Evolutionary conservation across 1,284 basidiomycete species (phyloP), one percentile per base, ranked within the genome.

Genomic region (Boletus semigastroideus): DNA sequence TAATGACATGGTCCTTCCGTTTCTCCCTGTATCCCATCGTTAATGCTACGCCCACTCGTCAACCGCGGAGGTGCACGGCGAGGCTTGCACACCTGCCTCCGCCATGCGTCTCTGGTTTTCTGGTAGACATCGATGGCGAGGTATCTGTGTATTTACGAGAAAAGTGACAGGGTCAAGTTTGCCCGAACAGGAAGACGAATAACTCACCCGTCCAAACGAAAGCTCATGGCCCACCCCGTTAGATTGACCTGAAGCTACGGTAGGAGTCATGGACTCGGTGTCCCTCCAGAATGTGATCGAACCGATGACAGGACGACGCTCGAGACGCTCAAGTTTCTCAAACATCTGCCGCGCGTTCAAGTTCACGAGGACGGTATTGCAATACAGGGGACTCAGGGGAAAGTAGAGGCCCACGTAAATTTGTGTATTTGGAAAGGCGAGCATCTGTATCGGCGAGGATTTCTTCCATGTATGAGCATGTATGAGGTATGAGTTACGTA

Each of bases 291-390:
- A 30, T 7, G 30, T 11, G n/a, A 59, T 20, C 17, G 59, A 60
- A 2, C 33, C 40, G 9, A 48, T 27, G 4, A 39, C 19, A 6
- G 46, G 47, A 14, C 39, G 51, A 12, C 45, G 49, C 25, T 48
- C 49, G 19, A 60, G 43, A 9, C 45, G 51, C 25, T 48, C 49
- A n/a, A 60, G 46, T 14, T 56, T 56, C 4, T 48, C 38, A 13
- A 65, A 42, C 14, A 53, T 44, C 25, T 42, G 36, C 16, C 64
- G 58, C 13, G 53, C 60, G n/a, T 68, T 69, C 51, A 69, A 42
- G 47, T 67, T 71, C 10, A 60, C 58, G 37, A 71, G 63, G 4
- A 71, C 55, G 5, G 61, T 67, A 31, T 65, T 68, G 42, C 67
- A 63, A 42, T 68, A 71, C n/a, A 68, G 48, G 2, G 67, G 63